These are phyloP conservation scores for Triticum timopheevii DNA, from an alignment of 176 grass and related monocot genomes.

Conservation along the genomic window DNA sequence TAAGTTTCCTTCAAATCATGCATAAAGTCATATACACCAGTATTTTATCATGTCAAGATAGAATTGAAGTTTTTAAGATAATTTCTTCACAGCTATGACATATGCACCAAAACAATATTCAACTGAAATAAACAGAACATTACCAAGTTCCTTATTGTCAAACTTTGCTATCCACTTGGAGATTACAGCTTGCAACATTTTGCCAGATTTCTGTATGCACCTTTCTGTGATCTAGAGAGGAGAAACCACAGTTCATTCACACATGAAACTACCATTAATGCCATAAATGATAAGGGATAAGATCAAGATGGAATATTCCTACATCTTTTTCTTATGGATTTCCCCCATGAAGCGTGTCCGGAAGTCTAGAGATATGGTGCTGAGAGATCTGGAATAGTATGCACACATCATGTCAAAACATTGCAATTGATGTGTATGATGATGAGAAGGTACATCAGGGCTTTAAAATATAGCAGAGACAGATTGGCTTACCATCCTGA, in stretches of 20 bases:
- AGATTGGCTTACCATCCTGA: constrained; percentile 53
- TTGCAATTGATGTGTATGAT: neutral
- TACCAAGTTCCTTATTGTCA: constrained; percentile 92
- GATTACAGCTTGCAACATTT: constrained; percentile 79
- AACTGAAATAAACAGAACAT: constrained; percentile 5
- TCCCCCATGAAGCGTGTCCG: constrained; percentile 64
- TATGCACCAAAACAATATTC: neutral
- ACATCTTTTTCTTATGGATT: constrained; percentile 95
- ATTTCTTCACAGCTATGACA: constrained; percentile 19
- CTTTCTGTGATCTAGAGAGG: constrained; percentile 86
- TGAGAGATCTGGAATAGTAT: constrained; percentile 58
- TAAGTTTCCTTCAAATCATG: neutral
- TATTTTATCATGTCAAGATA: neutral
- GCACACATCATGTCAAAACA: constrained; percentile 26
- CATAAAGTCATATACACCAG: neutral
- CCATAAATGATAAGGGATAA: constrained; percentile 18
- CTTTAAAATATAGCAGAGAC: neutral
- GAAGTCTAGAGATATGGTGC: constrained; percentile 58
- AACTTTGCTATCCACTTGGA: constrained; percentile 90
- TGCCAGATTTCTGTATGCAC: constrained; percentile 83
- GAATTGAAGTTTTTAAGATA: neutral
- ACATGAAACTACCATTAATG: constrained; percentile 23
- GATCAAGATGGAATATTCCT: constrained; percentile 18
- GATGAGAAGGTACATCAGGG: neutral
- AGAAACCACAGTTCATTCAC: constrained; percentile 23